Evolutionary conservation across 495 filamentous ascomycete species (phyloP).

Genomic region (Lichina pygmaea): DNA sequence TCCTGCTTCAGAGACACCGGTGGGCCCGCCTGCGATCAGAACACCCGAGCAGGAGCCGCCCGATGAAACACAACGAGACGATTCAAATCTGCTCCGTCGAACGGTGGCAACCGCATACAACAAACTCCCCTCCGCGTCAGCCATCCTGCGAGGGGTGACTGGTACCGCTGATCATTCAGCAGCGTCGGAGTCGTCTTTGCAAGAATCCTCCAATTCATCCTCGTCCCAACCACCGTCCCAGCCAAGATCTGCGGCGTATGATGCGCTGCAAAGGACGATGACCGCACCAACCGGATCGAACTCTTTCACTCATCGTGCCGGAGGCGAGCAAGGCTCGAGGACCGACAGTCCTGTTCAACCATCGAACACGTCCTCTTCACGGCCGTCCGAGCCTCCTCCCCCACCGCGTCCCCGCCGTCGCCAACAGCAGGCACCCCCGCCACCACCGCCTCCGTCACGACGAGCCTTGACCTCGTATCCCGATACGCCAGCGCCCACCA

Average conservation of each 20-base stretch:
- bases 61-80: too few species aligned
- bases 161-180: background rate
- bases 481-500: constrained; percentile 5
- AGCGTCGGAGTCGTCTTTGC: background rate
- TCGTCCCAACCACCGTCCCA: background rate
- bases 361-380: too few species aligned
- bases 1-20: too few species aligned
- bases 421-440: too few species aligned
- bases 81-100: constrained; percentile 3
- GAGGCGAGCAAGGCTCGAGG: too few species aligned
- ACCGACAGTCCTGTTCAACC: too few species aligned
- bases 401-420: too few species aligned
- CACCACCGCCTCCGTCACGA: constrained; percentile 9
- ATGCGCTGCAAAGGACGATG: constrained; percentile 1
- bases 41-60: too few species aligned
- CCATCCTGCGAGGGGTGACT: background rate
- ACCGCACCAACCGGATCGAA: constrained; percentile 3
- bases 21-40: too few species aligned
- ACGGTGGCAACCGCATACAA: constrained; percentile 21
- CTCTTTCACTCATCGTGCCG: too few species aligned
- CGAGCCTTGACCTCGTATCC: constrained; percentile 15
- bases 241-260: background rate
- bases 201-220: background rate
- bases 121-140: constrained; percentile 13
- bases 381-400: too few species aligned